Conservation (phyloP, 2,329 filamentous ascomycete genomes). For the Sporothrix brunneoviolacea region DNA sequence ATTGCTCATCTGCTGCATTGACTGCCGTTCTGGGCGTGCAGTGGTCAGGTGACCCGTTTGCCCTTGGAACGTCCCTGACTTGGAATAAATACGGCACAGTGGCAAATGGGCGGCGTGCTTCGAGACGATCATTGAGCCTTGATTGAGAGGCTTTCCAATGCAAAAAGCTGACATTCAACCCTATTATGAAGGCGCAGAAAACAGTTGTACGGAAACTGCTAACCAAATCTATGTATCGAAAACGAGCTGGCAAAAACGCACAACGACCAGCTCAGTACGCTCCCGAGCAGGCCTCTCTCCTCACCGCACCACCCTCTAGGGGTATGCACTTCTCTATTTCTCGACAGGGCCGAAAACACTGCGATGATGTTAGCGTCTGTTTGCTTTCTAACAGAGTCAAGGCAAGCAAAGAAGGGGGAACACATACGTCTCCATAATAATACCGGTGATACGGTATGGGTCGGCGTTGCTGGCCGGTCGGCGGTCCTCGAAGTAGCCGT, state of each 20-base stretch:
- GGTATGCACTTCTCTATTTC: constrained; percentile 7
- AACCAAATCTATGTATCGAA: constrained; percentile 1
- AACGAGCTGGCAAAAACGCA: neutral
- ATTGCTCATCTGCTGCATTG: too few species aligned
- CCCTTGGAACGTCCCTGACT: too few species aligned
- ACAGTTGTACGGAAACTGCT: constrained; percentile 8
- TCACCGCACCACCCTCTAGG: neutral
- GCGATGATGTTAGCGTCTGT: too few species aligned
- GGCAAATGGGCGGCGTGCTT: neutral
- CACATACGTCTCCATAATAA: constrained; percentile 31
- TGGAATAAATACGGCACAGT: too few species aligned
- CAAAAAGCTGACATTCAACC: constrained; percentile 3
- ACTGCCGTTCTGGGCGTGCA: too few species aligned
- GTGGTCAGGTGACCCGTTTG: too few species aligned
- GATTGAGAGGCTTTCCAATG: constrained; percentile 1
- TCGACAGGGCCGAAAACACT: constrained; percentile 19
- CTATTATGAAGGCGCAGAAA: neutral
- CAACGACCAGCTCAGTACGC: neutral
- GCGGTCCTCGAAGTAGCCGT: constrained; percentile 54
- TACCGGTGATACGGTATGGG: constrained; percentile 60
- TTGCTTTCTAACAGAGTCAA: too few species aligned
- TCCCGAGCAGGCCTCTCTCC: neutral
- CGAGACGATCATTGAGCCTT: constrained; percentile 2
- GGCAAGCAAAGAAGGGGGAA: too few species aligned
- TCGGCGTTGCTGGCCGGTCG: constrained; percentile 70